phyloP scores from a whole-genome alignment of 1,139 yeast genomes.

The Magnusiomyces fungicola region DNA sequence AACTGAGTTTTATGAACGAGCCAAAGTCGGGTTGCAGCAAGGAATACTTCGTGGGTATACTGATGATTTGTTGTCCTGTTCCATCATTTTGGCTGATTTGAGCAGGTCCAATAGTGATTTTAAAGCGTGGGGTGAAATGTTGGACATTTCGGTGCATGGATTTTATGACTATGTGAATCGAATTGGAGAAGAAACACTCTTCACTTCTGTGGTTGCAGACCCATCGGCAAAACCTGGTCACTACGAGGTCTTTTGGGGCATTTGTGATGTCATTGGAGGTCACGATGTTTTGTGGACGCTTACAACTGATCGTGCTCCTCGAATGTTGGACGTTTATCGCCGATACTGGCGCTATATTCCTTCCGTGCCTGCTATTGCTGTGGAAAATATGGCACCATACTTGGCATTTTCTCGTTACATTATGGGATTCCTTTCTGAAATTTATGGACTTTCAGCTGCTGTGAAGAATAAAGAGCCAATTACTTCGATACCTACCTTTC shows the following conservation, averaged over 20 bases:
- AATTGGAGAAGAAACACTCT: neutral
- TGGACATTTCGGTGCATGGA: neutral
- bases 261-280: neutral
- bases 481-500: too few relatives aligned
- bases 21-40: neutral
- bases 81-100: neutral
- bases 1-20: neutral
- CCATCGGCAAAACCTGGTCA: neutral
- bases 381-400: neutral
- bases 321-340: neutral
- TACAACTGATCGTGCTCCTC: neutral
- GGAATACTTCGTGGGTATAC: neutral
- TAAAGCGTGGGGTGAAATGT: neutral
- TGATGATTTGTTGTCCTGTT: neutral
- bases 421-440: neutral
- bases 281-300: neutral
- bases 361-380: neutral
- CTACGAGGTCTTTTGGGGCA: neutral
- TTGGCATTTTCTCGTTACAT: neutral
- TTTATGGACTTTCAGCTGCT: neutral
- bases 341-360: slow-evolving; percentile 1
- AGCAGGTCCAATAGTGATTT: neutral
- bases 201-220: neutral
- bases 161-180: neutral
- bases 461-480: neutral